Conservation (phyloP, 2,329 filamentous ascomycete genomes). For the Zalaria obscura region DNA sequence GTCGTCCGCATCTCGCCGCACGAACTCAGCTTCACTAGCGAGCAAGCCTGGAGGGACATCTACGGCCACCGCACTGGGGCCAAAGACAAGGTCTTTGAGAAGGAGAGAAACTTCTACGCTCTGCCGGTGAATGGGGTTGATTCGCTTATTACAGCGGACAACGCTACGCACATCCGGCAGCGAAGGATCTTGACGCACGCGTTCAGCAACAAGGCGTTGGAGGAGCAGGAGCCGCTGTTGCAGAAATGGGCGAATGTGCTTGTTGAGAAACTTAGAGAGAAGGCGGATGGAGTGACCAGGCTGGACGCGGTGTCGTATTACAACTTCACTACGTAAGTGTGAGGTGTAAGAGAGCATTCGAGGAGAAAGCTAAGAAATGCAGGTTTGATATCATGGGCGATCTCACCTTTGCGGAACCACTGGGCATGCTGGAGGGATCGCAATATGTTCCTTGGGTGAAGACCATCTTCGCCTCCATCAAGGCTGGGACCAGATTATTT, state of each 20-base stretch:
- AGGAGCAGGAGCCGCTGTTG: conserved; percentile 24
- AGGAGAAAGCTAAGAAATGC: background rate
- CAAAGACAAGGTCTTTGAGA: too few species aligned
- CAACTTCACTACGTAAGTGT: conserved; percentile 4
- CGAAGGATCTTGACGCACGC: conserved; percentile 23
- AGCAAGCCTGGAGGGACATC: conserved; percentile 29
- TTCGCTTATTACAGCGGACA: conserved; percentile 14
- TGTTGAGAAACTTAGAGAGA: conserved; percentile 23
- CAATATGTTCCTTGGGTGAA: conserved; percentile 6
- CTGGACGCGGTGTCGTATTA: conserved; percentile 37
- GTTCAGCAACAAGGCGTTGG: conserved; percentile 28
- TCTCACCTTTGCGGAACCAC: conserved; percentile 17
- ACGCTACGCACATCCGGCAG: conserved; percentile 19
- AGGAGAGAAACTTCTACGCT: conserved; percentile 21
- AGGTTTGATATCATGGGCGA: conserved; percentile 11
- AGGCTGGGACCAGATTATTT: background rate
- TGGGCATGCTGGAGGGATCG: conserved; percentile 14
- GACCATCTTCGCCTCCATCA: conserved; percentile 4
- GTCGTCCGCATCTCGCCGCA: conserved; percentile 34
- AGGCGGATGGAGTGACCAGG: conserved; percentile 32
- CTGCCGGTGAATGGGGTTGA: conserved; percentile 14
- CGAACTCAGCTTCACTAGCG: conserved; percentile 30
- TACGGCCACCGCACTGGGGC: conserved; percentile 14
- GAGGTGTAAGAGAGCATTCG: too few species aligned
- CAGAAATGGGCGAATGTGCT: conserved; percentile 24